Base-by-base conservation (phyloP, 768 basidiomycete genomes). In the Phlegmacium glaucopus region DNA sequence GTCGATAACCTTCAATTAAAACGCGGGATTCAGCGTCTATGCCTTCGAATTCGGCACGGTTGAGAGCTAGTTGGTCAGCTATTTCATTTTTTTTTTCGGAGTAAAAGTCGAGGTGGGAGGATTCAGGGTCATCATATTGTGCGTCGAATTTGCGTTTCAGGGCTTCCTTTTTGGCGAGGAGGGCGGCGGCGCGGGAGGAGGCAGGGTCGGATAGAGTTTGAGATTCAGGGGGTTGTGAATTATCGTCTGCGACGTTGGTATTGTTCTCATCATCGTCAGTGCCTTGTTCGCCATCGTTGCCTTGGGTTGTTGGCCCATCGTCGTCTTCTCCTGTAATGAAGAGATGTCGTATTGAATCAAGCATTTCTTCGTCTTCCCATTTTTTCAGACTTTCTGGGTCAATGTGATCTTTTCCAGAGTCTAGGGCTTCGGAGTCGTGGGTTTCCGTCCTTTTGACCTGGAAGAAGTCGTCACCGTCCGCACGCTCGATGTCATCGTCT, bases 71-170 rank as follows among this genome's bases (percentile, higher is more conserved):
- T 60, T 96, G 94, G 8, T 78, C 77, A 16, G 90, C 80, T 61
- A 99, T 90, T 59, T 94, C 92, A 15, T 89, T 90, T 70, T 97
- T 99, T 65, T 88, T 85, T 61, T 87, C 82, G 41, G 85, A 81
- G 71, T 96, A 99, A 60, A 96, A 96, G 60, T 93, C 90, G 63
- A 82, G 67, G 57, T 89, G 87, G 47, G 82, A 68, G 45, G 78
- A 75, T 37, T 89, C 86, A 3, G 89, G 87, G 54, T 94, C 91
- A 63, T 96, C 93, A 65, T 97, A 97, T 66, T 95, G 88, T 57
- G 92, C 90, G 66, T 99, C 91, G 62, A 99, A 99, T 65, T 95
- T 94, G 54, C 85, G 83, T 68, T 96, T 96, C 49, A 97, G 78
- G 2, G 77, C 81, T 56, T 90, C 91, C 70, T 97, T 97, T 71